Base-by-base conservation (phyloP, 2,329 filamentous ascomycete species). In the Phoma sp. region DNA sequence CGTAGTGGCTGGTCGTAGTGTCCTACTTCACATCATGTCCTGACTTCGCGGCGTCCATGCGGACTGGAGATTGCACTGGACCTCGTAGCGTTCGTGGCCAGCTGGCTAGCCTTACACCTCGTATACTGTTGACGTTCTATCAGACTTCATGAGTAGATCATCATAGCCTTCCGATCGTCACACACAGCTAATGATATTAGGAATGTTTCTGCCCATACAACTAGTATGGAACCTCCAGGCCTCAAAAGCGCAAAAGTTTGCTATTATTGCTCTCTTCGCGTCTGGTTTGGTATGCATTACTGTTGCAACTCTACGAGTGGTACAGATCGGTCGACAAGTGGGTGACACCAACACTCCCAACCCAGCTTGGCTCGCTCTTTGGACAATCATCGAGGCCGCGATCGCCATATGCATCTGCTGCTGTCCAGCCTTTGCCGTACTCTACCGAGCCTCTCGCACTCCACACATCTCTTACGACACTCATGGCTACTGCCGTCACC, bases 141-240 rank as follows among this genome's bases (percentile, higher is more conserved):
- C 74, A 1, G 73, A 76, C 36, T 39, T 77, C 17, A 66, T 74
- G 53, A 73, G 72, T 75, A 60, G 29, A 53, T 20, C 14, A 17
- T 23, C 26, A 3, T 33, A 9, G 12, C 14, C 23, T 9, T 15
- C 12, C 53, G 42, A 42, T 10, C 25, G 10, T n/a, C 2, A n/a
- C 12, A n/a, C 14, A 29, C 23, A 9, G 14, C 23, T 30, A 34
- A 26, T 39, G 21, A 10, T 37, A 37, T 47, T 43, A 76, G 73
- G 76, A 39, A 76, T 76, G 72, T 54, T 66, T 7, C 61, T 77
- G 7, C 73, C 74, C 4, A 60, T 75, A 38, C 68, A 65, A n/a
- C 63, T 76, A 1, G 71, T 75, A 25, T 75, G 69, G 69, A 68
- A 71, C 18, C 62, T 76, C 2, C 69, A 69, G 18, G 72, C 76